Evolutionary conservation across 257 asterid genomes (phyloP), one percentile per base, ranked within the genome.

Genomic region (Leonotis leonurus): DNA sequence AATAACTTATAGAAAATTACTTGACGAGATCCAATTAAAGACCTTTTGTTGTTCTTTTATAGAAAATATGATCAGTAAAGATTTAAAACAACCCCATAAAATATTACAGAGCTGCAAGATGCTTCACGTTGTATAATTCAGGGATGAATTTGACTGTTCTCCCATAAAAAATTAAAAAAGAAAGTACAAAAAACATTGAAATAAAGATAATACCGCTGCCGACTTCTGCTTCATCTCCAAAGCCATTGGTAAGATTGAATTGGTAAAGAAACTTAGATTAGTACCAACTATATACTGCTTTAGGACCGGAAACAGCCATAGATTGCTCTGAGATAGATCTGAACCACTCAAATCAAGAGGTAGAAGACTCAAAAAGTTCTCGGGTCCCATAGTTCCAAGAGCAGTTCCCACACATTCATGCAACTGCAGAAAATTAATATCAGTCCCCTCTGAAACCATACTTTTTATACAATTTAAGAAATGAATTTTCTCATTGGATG

Each of bases 321-420:
- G 74, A 70, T 89, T 93, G 73, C 90, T 83, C 77, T 87, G 91
- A 1, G 94, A 77, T 62, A 76, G 77, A 66, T 83, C 95, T 67
- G 75, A 62, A 64, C 43, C 73, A 30, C 81, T 93, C 85, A 93
- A 72, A 5, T 89, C 74, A 46, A 93, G 94, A 41, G 96, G 95
- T 45, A 93, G 72, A 75, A 85, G 63, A 64, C 73, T 70, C 80
- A 85, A 71, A 72, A 89, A 85, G 14, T 75, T 65, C 64, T 80
- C 94, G 18, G 99, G 94, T 68, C 97, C 99, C 96, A 93, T 79
- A 39, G 99, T 90, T 10, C 87, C 78, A 79, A 93, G 69, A 69
- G 95, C 95, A 36, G 90, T 72, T 72, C 97, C 99, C 17, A 93
- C 75, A 70, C 97, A 93, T 75, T 79, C 88, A 36, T 93, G 99